These are phyloP conservation scores for Kurtzmaniella quercitrusa DNA, from an alignment of 1,139 yeast species.

Conservation along the genomic window DNA sequence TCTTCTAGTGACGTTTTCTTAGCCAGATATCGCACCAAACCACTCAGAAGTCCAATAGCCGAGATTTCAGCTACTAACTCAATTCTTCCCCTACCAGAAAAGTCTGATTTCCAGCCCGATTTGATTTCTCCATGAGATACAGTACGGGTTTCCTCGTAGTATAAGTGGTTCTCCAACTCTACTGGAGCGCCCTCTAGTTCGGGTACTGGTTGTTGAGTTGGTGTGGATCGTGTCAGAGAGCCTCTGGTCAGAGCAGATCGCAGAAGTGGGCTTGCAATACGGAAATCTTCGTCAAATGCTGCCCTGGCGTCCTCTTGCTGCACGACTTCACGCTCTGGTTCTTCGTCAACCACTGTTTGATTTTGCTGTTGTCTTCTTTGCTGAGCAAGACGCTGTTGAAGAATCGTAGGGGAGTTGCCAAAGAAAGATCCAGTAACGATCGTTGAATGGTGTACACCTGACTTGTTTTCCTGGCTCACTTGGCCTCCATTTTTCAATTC, in stretches of 20 bases:
- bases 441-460: conserved; percentile 35
- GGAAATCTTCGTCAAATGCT: conserved; percentile 29
- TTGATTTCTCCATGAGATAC: conserved; percentile 77
- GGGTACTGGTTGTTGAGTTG: neutral
- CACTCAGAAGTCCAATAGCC: conserved; percentile 55
- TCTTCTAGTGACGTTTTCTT: conserved; percentile 23
- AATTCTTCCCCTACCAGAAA: conserved; percentile 66
- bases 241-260: neutral
- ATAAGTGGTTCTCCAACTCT: conserved; percentile 31
- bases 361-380: conserved; percentile 8
- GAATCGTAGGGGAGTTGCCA: conserved; percentile 9
- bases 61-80: conserved; percentile 71
- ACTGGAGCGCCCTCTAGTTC: conserved; percentile 8
- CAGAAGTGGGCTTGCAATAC: neutral
- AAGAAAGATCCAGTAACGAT: conserved; percentile 28
- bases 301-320: conserved; percentile 22
- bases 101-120: conserved; percentile 94
- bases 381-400: conserved; percentile 9
- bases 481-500: conserved; percentile 11
- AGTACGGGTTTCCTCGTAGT: conserved; percentile 68
- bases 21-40: conserved; percentile 30
- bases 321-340: conserved; percentile 8
- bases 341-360: conserved; percentile 13
- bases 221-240: neutral
- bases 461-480: conserved; percentile 4